A percentile compares a stretch with the other conserved stretches of the same genome.
Conservation (phyloP, 108 stramenopile species). For the Schizochytrium sp. region DNA sequence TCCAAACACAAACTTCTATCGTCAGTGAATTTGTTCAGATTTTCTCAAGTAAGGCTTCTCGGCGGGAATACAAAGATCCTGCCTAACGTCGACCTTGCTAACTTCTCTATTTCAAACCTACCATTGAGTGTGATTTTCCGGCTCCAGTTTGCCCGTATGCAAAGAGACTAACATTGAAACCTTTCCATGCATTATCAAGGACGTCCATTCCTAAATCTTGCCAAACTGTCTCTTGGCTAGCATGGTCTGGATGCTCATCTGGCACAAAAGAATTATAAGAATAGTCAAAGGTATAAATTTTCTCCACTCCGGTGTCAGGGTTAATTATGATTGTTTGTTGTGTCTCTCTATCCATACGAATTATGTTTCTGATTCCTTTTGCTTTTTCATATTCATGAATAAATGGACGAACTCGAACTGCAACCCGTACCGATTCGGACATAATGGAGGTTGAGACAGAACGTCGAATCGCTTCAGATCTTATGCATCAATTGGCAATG, state of each 20-base stretch:
- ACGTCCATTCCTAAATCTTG: conserved; percentile 61
- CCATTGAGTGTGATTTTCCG: conserved; percentile 65
- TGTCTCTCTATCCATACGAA: conserved; percentile 29
- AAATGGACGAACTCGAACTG: conserved; percentile 63
- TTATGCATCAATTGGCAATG: no score
- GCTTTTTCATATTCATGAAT: conserved; percentile 63
- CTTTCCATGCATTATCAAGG: conserved; percentile 38
- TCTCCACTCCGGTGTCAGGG: conserved; percentile 57
- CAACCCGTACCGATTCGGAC: conserved; percentile 57
- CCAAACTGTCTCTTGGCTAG: conserved; percentile 52
- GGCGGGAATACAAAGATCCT: no score
- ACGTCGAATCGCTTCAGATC: no score
- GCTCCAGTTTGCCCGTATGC: conserved; percentile 67
- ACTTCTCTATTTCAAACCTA: not conserved
- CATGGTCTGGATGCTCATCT: conserved; percentile 46
- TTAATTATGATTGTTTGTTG: conserved; percentile 50
- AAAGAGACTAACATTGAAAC: conserved; percentile 64
- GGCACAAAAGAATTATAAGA: conserved; percentile 61
- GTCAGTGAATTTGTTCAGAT: not conserved
- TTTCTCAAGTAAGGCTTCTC: not conserved
- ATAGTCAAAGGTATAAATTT: conserved; percentile 60
- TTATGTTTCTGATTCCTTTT: not conserved
- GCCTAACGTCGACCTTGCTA: no score
- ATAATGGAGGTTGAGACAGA: not conserved
- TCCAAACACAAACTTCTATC: not conserved